Percentiles rank a stretch among this genome's conserved stretches.
Evolutionary conservation across 1,284 basidiomycete genomes (phyloP).

Genomic region (Hypsizygus ulmarius): DNA sequence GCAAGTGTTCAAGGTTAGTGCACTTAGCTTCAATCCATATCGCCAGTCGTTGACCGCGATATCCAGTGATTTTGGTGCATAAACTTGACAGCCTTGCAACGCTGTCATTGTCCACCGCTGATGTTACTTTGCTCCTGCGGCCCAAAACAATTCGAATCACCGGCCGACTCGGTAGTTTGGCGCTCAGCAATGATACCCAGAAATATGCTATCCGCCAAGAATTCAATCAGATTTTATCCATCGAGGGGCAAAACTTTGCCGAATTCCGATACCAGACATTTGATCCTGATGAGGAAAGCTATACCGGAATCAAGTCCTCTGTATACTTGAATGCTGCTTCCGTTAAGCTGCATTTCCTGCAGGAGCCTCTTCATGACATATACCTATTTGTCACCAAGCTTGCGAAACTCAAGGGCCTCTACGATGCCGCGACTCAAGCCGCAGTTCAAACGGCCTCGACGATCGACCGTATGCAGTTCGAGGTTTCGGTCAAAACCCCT

Average conservation of each 20-base stretch:
- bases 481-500: constrained; percentile 88
- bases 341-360: constrained; percentile 86
- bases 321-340: constrained; percentile 89
- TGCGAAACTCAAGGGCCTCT: constrained; percentile 88
- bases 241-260: constrained; percentile 94
- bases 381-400: constrained; percentile 87
- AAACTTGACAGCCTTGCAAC: constrained; percentile 77
- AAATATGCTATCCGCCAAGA: constrained; percentile 54
- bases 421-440: constrained; percentile 92
- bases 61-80: constrained; percentile 38
- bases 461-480: constrained; percentile 90
- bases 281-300: constrained; percentile 67
- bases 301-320: constrained; percentile 85
- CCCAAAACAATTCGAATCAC: constrained; percentile 78
- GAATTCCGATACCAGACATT: constrained; percentile 96
- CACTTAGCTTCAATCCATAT: not conserved
- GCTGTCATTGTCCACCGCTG: constrained; percentile 88
- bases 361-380: constrained; percentile 84
- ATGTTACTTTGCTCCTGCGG: constrained; percentile 79
- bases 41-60: not conserved
- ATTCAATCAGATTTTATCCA: constrained; percentile 90
- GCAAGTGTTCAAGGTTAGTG: constrained; percentile 79
- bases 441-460: constrained; percentile 91
- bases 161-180: constrained; percentile 84
- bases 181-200: constrained; percentile 78